Percentiles rank a stretch among this genome's conserved stretches.
Evolutionary conservation across 768 basidiomycete species (phyloP).

Genomic region (Boletus patriciae): DNA sequence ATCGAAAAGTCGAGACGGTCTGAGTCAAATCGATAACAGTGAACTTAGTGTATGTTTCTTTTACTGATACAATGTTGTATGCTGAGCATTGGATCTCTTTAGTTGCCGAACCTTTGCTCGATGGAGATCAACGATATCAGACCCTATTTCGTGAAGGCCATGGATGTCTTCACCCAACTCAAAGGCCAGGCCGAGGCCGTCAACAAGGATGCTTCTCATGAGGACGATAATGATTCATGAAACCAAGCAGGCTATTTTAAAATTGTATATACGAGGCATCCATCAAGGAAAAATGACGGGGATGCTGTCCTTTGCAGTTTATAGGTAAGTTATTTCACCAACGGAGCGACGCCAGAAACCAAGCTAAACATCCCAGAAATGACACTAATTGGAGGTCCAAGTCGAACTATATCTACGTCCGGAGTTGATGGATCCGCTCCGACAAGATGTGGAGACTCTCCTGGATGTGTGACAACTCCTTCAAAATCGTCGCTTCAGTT

Average conservation of each 20-base stretch:
- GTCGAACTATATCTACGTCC: slow-evolving; percentile 7
- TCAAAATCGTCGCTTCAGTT: slow-evolving; percentile 63
- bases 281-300: background rate
- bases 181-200: slow-evolving; percentile 21
- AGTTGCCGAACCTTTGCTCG: slow-evolving; percentile 83
- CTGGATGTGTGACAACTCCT: slow-evolving; percentile 61
- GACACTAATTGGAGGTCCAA: background rate
- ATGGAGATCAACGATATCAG: slow-evolving; percentile 96
- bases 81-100: background rate
- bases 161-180: slow-evolving; percentile 69
- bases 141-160: slow-evolving; percentile 82
- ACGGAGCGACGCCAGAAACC: background rate
- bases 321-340: slow-evolving; percentile 3
- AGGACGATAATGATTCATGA: slow-evolving; percentile 7
- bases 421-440: slow-evolving; percentile 36
- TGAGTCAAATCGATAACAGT: slow-evolving; percentile 75
- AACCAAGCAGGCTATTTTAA: background rate
- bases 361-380: background rate
- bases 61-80: background rate
- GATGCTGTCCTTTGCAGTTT: background rate
- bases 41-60: slow-evolving; percentile 69
- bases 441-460: slow-evolving; percentile 39
- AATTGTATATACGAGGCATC: background rate
- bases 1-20: slow-evolving; percentile 87
- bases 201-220: slow-evolving; percentile 3